These are phyloP conservation scores for Saccharomyces hybrid DNA, from an alignment of 1,139 yeast genomes.

Conservation along the genomic window DNA sequence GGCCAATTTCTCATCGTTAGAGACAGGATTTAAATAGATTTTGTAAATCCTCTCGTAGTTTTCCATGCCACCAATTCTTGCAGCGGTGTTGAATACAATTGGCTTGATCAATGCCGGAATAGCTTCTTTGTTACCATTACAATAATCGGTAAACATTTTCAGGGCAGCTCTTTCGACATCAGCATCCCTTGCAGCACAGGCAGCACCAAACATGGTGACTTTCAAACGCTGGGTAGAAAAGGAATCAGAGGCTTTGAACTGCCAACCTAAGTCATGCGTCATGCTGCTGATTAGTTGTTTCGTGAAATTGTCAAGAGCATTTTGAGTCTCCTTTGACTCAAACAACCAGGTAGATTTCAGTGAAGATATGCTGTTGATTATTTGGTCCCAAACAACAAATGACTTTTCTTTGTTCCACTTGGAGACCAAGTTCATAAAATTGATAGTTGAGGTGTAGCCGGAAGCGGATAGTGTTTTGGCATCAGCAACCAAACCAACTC, in stretches of 20 bases:
- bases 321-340: constrained; percentile 50
- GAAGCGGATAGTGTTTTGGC: constrained; percentile 65
- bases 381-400: constrained; percentile 76
- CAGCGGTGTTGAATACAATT: constrained; percentile 60
- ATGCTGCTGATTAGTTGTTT: constrained; percentile 55
- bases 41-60: constrained; percentile 58
- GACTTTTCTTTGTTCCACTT: constrained; percentile 62
- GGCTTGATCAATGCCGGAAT: constrained; percentile 78
- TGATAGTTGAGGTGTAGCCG: constrained; percentile 64
- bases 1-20: constrained; percentile 66
- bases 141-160: constrained; percentile 50
- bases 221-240: constrained; percentile 73
- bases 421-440: constrained; percentile 54
- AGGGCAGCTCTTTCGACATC: constrained; percentile 48
- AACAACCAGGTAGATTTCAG: constrained; percentile 63
- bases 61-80: constrained; percentile 55
- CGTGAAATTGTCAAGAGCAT: constrained; percentile 53
- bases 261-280: constrained; percentile 61
- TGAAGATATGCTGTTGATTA: constrained; percentile 46
- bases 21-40: constrained; percentile 58
- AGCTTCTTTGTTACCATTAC: constrained; percentile 56
- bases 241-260: constrained; percentile 52
- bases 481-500: constrained; percentile 82
- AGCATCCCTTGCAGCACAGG: constrained; percentile 54
- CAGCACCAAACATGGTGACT: constrained; percentile 61